Base-by-base conservation (phyloP, 495 filamentous ascomycete genomes). In the Penicillium silybi region DNA sequence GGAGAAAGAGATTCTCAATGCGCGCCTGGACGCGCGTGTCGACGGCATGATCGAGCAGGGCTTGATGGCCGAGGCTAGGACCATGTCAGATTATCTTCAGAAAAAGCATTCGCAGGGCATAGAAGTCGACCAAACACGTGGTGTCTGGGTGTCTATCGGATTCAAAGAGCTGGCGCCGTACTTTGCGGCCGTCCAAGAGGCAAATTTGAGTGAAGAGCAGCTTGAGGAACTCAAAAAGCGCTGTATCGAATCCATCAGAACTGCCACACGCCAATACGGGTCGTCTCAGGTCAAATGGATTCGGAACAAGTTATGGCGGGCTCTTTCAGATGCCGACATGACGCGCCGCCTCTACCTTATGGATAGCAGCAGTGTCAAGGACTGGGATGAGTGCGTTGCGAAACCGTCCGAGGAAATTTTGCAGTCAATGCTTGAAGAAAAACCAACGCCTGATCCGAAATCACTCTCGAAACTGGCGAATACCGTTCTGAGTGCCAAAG, bases 81-180 rank as follows among this genome's bases (percentile, higher is more conserved):
- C 63, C 1, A 79, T 95, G 56, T 81, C 80, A 29, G 65, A 78
- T 3, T 82, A 78, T 46, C 64, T 84, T 2, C 65, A 71, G 13
- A 43, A 69, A 15, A 71, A 78, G 38, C 56, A 76, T 15, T 61
- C 69, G 0, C 59, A 74, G 9, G 85, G 84, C 0, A 65, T 74
- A 1, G 54, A 57, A 5, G 69, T 93, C 18, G 88, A 97, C 56
- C 73, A 78, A 44, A 85, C 80, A 0, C 80, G 84, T 25, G 95
- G 95, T 3, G 93, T 97, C 13, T 97, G 91, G 90, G 84, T 93
- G 44, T 92, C 91, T 10, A 97, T 99, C 57, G 95, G 95, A 0
- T 96, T 89, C 66, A 95, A 93, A 61, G 90, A 99, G 65, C 83
- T 96, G 64, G 75, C 86, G 44, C 75, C 79, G 0, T 96, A 88